phyloP scores from a whole-genome alignment of 1,284 basidiomycete genomes.

The Cronartium quercuum region DNA sequence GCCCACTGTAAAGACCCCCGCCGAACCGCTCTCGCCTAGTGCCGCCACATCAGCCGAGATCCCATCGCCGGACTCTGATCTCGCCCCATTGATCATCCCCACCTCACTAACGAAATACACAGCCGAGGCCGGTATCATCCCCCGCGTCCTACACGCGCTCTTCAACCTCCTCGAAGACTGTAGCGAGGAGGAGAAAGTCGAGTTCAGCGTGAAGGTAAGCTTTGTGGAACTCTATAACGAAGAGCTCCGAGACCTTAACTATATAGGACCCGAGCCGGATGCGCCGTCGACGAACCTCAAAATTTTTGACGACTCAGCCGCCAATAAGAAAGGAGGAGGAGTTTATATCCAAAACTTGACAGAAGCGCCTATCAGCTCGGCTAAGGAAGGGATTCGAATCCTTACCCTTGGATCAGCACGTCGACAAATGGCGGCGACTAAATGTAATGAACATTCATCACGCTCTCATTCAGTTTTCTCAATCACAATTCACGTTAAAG shows the following conservation, averaged over 20 bases:
- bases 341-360: constrained; percentile 92
- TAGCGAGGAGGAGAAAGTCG: constrained; percentile 51
- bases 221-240: constrained; percentile 99
- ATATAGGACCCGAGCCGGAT: neutral
- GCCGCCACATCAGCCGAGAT: neutral
- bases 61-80: constrained; percentile 56
- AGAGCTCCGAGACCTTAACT: constrained; percentile 86
- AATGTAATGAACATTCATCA: constrained; percentile 71
- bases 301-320: constrained; percentile 84
- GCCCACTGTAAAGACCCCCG: constrained; percentile 28
- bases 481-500: constrained; percentile 87
- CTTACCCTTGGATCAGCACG: constrained; percentile 82
- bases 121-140: constrained; percentile 88
- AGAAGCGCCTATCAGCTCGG: constrained; percentile 76
- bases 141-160: constrained; percentile 85
- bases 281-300: constrained; percentile 50
- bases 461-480: constrained; percentile 98
- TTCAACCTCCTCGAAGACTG: constrained; percentile 73
- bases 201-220: constrained; percentile 89
- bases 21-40: neutral
- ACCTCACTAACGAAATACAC: constrained; percentile 70
- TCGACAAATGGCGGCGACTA: constrained; percentile 89
- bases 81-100: constrained; percentile 43
- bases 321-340: constrained; percentile 52
- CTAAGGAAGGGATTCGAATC: constrained; percentile 74